Evolutionary conservation across 768 basidiomycete genomes (phyloP), one percentile per base, ranked within the genome.

Genomic region (Paxillus involutus): DNA sequence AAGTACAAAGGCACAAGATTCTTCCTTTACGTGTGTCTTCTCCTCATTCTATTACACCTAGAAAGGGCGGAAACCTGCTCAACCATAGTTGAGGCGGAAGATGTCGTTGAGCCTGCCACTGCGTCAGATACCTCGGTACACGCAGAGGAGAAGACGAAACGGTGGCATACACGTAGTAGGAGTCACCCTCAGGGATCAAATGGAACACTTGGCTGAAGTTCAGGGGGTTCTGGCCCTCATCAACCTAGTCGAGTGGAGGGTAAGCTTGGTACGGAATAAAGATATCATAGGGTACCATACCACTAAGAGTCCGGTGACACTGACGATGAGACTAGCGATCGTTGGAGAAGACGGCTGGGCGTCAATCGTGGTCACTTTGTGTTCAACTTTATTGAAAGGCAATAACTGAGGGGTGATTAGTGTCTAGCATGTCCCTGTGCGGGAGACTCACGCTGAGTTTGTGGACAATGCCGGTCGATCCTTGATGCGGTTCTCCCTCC

Each of bases 201-300:
- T 96, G 93, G 84, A 99, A 99, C 58, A 85, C 77, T 74, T 99
- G 97, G 59, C 86, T 91, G 78, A 91, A 99, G 63, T 84, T 85
- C 52, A 99, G 76, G n/a, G 91, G 84, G 60, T 90, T 89, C 53
- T 72, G 41, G 58, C 77, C 79, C 57, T 89, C 91, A 62, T 98
- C 95, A 59, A 98, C 84, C 91, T 93, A 60, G 33, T 49, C 47
- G 17, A n/a, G 7, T 33, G 26, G 21, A 43, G 44, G 30, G 42
- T 59, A 6, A 55, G 56, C 44, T 44, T 54, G 17, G 44, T 30
- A 11, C 13, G 33, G 41, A 26, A 3, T 37, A 47, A 29, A 41
- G 30, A 48, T 26, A 17, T 35, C 35, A 37, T 41, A 37, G 5
- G 21, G 32, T 2, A 4, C 73, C 84, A 58, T 60, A 91, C 95